Evolutionary conservation across 2,329 filamentous ascomycete genomes (phyloP), one percentile per base, ranked within the genome.

Genomic region (Botryotinia narcissicola): DNA sequence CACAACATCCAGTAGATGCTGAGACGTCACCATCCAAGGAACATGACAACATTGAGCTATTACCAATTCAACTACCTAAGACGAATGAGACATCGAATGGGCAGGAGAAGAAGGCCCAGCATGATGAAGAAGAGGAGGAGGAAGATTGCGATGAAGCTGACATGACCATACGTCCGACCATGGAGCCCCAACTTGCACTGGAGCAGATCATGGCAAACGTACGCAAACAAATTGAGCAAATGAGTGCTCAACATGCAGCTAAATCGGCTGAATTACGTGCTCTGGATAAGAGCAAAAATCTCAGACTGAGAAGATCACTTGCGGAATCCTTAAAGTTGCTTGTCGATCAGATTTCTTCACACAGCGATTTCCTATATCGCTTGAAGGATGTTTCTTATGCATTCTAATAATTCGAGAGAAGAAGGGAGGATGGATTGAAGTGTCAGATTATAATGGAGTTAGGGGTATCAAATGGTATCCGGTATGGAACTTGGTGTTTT

Each of bases 311-410:
- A 68, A 68, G 66, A 42, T 68, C 66, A 57, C 51, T 68, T 5
- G 66, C 66, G n/a, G 66, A 68, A 68, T 68, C 66, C 20, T 57
- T 68, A 3, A 68, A 68, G 35, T 57, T 68, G 18, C 66, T 68
- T 44, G 66, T 68, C 48, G 66, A 68, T 29, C 66, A 68, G 16
- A 68, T 68, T 32, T 68, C 66, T 32, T 68, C 66, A 57, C 66
- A 68, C 9, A 68, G 66, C n/a, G 66, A 68, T 44, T 68, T 68
- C 25, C 48, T 68, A 42, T 68, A 68, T 68, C 66, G 66, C 16
- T 32, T 68, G 66, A 68, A 68, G 48, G 66, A 68, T 68, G 66
- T 68, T 44, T 68, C 66, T 22, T 68, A 68, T 42, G 66, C 48
- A 32, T 68, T 68, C 44, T 57, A 32, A 42, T 54, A 32, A 42